Evolutionary conservation across 441 rosid genomes (phyloP).

Genomic region (Pelargonium myrrhifolium): DNA sequence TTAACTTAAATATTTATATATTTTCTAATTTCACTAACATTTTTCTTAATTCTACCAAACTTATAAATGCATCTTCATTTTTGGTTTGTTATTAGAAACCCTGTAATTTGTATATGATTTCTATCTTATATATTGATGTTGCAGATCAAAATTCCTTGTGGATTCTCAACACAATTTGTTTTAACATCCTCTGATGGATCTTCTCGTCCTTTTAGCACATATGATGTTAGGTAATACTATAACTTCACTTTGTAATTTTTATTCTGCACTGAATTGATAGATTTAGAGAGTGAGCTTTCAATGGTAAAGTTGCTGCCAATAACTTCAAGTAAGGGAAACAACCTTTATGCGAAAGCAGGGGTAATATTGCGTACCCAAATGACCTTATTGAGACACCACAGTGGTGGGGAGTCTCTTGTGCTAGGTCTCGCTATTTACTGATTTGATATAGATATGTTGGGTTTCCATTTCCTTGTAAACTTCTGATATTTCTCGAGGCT

Average conservation of each 20-base stretch:
- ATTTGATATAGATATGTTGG: not conserved
- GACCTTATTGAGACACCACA: no score
- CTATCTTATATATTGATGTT: conserved; percentile 14
- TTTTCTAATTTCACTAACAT: no score
- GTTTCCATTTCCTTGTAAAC: not conserved
- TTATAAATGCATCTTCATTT: no score
- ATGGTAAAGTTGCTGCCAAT: not conserved
- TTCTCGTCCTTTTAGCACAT: conserved; percentile 62
- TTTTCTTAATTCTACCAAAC: no score
- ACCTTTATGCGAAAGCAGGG: no score
- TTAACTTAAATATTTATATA: no score
- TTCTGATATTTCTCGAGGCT: not conserved
- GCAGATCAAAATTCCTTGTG: conserved; percentile 89
- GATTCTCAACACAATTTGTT: conserved; percentile 69
- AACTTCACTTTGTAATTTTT: not conserved
- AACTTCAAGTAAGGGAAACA: not conserved
- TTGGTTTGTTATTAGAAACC: not conserved
- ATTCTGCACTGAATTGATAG: not conserved
- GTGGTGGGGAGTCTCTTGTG: no score
- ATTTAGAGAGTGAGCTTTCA: not conserved
- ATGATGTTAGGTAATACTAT: conserved; percentile 47
- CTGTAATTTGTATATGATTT: not conserved
- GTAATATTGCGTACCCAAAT: no score
- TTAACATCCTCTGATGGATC: conserved; percentile 70
- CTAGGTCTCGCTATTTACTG: not conserved